phyloP scores from a whole-genome alignment of 192 early-diverging fungal species.

The Coemansia sp. region DNA sequence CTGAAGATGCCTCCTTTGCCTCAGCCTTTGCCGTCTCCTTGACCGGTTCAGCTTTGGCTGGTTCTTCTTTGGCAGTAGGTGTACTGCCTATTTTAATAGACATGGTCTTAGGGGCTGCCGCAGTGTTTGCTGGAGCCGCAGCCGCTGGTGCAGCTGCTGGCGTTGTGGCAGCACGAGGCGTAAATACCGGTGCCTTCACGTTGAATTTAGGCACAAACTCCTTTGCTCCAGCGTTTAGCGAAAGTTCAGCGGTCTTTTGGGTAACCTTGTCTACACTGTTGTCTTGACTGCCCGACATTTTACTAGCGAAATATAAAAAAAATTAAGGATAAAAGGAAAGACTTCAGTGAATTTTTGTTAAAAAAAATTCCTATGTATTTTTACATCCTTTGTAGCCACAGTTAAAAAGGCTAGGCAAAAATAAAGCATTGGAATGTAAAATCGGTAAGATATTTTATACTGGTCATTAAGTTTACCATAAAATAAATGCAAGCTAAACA shows the following conservation, averaged over 20 bases:
- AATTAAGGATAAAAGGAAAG: not conserved
- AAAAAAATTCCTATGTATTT: too few relatives aligned
- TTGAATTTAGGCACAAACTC: slow-evolving; percentile 56
- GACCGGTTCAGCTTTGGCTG: too few relatives aligned
- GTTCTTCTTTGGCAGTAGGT: not conserved
- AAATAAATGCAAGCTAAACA: too few relatives aligned
- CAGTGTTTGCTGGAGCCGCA: not conserved
- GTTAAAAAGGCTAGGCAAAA: too few relatives aligned
- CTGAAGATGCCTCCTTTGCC: too few relatives aligned
- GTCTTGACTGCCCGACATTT: slow-evolving; percentile 33
- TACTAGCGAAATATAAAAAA: not conserved
- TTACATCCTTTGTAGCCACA: too few relatives aligned
- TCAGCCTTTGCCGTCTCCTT: too few relatives aligned
- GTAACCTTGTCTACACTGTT: slow-evolving; percentile 42
- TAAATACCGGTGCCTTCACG: slow-evolving; percentile 1
- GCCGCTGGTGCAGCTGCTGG: not conserved
- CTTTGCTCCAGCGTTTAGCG: slow-evolving; percentile 62
- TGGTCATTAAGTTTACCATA: too few relatives aligned
- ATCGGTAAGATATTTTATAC: too few relatives aligned
- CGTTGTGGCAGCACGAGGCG: not conserved
- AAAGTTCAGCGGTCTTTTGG: slow-evolving; percentile 50
- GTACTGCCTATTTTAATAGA: not conserved
- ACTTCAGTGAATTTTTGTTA: too few relatives aligned
- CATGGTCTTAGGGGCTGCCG: not conserved
- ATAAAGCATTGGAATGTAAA: too few relatives aligned